phyloP scores from a whole-genome alignment of 2,329 filamentous ascomycete genomes.

The Colletotrichum somersetense region DNA sequence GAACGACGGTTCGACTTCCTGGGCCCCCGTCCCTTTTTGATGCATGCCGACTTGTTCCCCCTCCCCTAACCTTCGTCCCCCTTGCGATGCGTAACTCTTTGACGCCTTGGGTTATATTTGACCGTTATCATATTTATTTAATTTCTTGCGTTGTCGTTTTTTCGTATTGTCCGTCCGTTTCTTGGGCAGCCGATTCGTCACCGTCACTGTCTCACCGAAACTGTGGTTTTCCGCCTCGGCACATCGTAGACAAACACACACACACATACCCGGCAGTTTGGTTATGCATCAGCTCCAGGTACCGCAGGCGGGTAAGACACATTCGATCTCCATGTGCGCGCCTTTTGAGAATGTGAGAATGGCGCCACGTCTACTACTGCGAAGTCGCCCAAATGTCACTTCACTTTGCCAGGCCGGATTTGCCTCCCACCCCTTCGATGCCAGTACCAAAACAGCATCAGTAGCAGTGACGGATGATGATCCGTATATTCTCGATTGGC shows the following conservation, averaged over 20 bases:
- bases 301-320: slow-evolving; percentile 4
- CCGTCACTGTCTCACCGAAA: not conserved
- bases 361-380: not conserved
- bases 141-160: not conserved
- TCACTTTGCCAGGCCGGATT: no score
- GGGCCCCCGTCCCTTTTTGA: slow-evolving; percentile 9
- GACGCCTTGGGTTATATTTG: not conserved
- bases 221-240: slow-evolving; percentile 8
- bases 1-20: slow-evolving; percentile 34
- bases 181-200: not conserved
- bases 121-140: not conserved
- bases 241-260: not conserved
- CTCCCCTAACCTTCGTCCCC: not conserved
- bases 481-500: not conserved
- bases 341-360: not conserved
- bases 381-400: not conserved
- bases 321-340: slow-evolving; percentile 4
- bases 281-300: not conserved
- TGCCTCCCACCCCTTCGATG: not conserved
- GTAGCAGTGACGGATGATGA: not conserved
- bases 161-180: slow-evolving; percentile 9
- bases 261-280: slow-evolving; percentile 14
- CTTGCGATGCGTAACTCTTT: slow-evolving; percentile 3
- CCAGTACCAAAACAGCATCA: no score
- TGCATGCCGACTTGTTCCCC: not conserved